Evolutionary conservation across 1,139 yeast species (phyloP).

Genomic region (Yamadazyma sp.): DNA sequence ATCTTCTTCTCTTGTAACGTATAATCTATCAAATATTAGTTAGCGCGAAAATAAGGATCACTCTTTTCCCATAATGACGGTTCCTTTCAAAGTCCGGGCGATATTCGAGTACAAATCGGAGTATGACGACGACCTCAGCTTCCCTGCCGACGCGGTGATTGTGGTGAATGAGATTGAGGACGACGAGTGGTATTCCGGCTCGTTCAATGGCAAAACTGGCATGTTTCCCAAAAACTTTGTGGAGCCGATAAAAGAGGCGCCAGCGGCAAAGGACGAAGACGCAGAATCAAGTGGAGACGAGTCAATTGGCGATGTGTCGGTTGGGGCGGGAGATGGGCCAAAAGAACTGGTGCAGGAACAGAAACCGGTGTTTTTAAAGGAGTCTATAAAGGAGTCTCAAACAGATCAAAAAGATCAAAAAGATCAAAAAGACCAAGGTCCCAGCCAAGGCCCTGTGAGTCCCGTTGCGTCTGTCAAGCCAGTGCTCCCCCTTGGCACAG

Average conservation of each 20-base stretch:
- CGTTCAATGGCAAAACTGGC: conserved; percentile 59
- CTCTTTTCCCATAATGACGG: conserved; percentile 4
- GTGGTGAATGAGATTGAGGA: conserved; percentile 79
- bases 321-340: neutral
- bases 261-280: neutral
- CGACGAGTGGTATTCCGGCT: conserved; percentile 88
- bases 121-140: conserved; percentile 79
- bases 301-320: neutral
- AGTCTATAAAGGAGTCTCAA: no score
- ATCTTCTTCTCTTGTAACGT: no score
- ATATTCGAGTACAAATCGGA: conserved; percentile 74
- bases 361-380: no score
- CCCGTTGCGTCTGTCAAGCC: no score
- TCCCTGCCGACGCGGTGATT: conserved; percentile 65
- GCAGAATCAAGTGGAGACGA: neutral
- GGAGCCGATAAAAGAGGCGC: conserved; percentile 2
- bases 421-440: no score
- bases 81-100: conserved; percentile 73
- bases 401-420: no score
- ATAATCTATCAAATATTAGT: no score
- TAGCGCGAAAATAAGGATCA: no score
- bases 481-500: conserved; percentile 6
- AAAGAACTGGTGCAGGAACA: no score
- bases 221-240: conserved; percentile 91
- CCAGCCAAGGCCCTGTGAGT: no score